A percentile compares a stretch with the other conserved stretches of the same genome.
Evolutionary conservation across 805 yeast genomes (phyloP).

Genomic region (Ogataea kodamae): DNA sequence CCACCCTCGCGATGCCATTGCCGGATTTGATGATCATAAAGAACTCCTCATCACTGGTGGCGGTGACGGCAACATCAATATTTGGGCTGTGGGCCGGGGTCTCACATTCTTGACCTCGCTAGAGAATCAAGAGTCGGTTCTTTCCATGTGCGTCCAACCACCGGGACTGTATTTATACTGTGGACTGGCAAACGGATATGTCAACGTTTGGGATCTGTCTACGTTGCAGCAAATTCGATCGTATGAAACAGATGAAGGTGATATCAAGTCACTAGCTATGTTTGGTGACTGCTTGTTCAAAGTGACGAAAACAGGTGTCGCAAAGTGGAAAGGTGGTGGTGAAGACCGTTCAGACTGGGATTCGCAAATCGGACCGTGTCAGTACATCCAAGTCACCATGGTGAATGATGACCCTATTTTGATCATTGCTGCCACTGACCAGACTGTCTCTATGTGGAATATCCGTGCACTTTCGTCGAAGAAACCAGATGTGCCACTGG

Average conservation of each 20-base stretch:
- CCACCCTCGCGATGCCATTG: constrained; percentile 22
- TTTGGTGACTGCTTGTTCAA: constrained; percentile 57
- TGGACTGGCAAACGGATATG: constrained; percentile 70
- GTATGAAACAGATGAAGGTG: constrained; percentile 40
- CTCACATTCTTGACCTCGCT: constrained; percentile 36
- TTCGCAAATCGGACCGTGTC: constrained; percentile 53
- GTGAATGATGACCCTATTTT: constrained; percentile 42
- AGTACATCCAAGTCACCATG: constrained; percentile 51
- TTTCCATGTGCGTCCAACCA: constrained; percentile 56
- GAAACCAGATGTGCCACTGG: constrained; percentile 4
- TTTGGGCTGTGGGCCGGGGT: constrained; percentile 54
- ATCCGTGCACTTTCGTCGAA: constrained; percentile 30
- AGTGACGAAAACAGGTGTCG: constrained; percentile 51
- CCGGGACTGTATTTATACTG: constrained; percentile 72
- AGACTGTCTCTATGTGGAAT: constrained; percentile 72
- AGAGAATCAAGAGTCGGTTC: constrained; percentile 65
- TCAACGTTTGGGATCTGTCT: constrained; percentile 84
- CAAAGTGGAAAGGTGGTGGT: constrained; percentile 49
- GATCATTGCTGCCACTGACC: constrained; percentile 68
- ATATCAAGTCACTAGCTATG: constrained; percentile 59
- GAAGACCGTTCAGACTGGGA: constrained; percentile 45
- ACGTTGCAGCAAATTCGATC: constrained; percentile 65
- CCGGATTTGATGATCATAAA: constrained; percentile 26
- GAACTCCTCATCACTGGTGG: constrained; percentile 66
- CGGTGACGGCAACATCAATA: constrained; percentile 84